Base-by-base conservation (phyloP, 2,329 filamentous ascomycete species). In the Hirsutella rhossiliensis region DNA sequence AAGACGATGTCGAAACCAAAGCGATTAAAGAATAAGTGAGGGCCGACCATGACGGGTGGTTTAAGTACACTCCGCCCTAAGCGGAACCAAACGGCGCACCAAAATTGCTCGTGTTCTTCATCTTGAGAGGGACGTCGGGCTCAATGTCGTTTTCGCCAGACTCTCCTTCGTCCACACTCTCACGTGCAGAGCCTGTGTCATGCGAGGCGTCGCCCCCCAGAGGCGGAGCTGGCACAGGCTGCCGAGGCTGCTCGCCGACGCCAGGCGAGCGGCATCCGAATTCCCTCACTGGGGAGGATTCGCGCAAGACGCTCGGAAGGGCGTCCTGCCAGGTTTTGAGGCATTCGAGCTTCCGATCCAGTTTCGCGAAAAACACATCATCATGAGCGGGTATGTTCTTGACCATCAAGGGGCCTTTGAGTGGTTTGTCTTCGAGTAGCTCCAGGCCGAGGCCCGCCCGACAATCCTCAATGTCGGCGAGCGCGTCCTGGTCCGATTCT, bases 361-460 rank as follows among this genome's bases (percentile, higher is more conserved):
- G 56, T 46, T 62, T 61, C 38, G 62, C 61, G 41, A 73, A 69
- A 48, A 78, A 78, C 19, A 71, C 59, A 50, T 76, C 74, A 46
- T 78, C 75, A 41, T 74, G 65, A 1, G 70, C 71, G 1, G 73
- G 73, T 46, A 73, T 70, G 48, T 78, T 78, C 46, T 67, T 65
- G 32, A 78, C 62, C 61, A 72, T 73, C 41, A 78, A 51, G 9
- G 74, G 75, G 0, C 72, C 74, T 43, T 66, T 71, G 29, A 78
- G 61, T 18, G 63, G 59, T 1, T 56, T 60, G 47, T 77, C 75
- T 5, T 69, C 65, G 9, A 56, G 53, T 5, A 66, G 60, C 27
- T 72, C 65, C 30, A 69, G 50, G 8, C 51, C 50, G 4, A 53
- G 53, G 41, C 62, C 56, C 11, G 29, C 13, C 15, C 7, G 15